A percentile compares a stretch with the other conserved stretches of the same genome.
Conservation (phyloP, 1,284 basidiomycete genomes). For the Ceratobasidium sp. region DNA sequence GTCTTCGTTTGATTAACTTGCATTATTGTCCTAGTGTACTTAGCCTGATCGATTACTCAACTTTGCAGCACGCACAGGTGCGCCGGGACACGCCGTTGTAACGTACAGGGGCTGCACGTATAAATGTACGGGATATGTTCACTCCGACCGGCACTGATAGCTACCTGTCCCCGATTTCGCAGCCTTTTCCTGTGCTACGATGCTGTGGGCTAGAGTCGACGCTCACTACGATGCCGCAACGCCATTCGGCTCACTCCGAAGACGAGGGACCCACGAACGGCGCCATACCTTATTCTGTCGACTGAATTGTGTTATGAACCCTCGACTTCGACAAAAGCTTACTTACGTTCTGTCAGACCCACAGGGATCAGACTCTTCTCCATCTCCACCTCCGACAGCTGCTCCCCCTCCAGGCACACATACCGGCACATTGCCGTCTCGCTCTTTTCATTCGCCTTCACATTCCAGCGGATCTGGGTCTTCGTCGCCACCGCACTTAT, state of each 20-base stretch:
- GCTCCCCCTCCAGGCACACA: constrained; percentile 12
- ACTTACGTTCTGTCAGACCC: constrained; percentile 8
- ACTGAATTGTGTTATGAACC: constrained; percentile 2
- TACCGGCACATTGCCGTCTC: constrained; percentile 9
- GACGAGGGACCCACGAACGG: constrained; percentile 30
- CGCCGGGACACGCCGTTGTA: constrained; percentile 17
- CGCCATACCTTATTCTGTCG: constrained; percentile 21
- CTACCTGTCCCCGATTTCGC: background rate
- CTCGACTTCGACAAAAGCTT: background rate
- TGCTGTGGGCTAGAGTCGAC: constrained; percentile 19
- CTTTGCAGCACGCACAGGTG: constrained; percentile 17
- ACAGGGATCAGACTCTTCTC: constrained; percentile 33
- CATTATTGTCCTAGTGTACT: constrained; percentile 36
- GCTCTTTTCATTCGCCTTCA: constrained; percentile 24
- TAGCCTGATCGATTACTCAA: constrained; percentile 33
- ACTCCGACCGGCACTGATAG: constrained; percentile 18
- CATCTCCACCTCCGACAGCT: constrained; percentile 36
- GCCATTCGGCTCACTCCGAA: constrained; percentile 30
- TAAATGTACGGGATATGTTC: constrained; percentile 38
- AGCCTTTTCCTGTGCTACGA: constrained; percentile 11
- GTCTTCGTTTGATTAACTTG: constrained; percentile 33
- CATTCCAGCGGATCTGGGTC: constrained; percentile 38
- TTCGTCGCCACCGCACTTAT: constrained; percentile 21
- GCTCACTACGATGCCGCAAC: background rate
- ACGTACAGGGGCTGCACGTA: constrained; percentile 11